Evolutionary conservation across 1,139 yeast species (phyloP), one percentile per base, ranked within the genome.

Genomic region (Pichia sp.): DNA sequence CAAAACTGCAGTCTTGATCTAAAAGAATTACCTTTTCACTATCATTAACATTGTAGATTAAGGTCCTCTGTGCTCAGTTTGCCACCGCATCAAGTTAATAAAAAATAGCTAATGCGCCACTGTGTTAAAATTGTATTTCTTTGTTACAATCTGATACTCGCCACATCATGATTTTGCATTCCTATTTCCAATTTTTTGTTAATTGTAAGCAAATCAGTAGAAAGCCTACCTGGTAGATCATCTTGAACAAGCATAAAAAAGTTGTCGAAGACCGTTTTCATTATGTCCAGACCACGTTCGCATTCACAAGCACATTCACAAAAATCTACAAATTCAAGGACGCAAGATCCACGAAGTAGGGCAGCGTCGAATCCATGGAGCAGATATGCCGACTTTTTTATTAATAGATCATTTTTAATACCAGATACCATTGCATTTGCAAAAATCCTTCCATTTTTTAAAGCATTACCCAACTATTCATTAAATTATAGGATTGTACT

Each of bases 401-500:
- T 39, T 1, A 42, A 42, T n/a, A 40, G 26, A 26, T 47, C 51
- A 5, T 34, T 55, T 32, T 43, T 48, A 9, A 48, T 48, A n/a
- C 51, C 51, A 3, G 51, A 48, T 31, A 48, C 48, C 1, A 25
- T 46, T 9, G 49, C 49, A 6, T 48, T 48, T 31, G 28, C 34
- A 4, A 38, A 29, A 7, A 42, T 48, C 4, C n/a, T 41, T 12
- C 51, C 51, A 4, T 43, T 35, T 33, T 48, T 48, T 29, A 40
- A 38, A 23, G 40, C 43, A 3, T 10, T 38, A 3, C 39, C 44
- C 1, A 32, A 26, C 1, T 40, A 29, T 10, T 39, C 42, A 3
- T 37, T 38, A 1, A 30, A 48, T 42, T 42, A 39, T 25, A 42
- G 50, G 6, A 46, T 57, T 8, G 31, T 73, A 36, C 74, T 71